phyloP scores from a whole-genome alignment of 78 protist species.

The Creolimax fragrantissima region DNA sequence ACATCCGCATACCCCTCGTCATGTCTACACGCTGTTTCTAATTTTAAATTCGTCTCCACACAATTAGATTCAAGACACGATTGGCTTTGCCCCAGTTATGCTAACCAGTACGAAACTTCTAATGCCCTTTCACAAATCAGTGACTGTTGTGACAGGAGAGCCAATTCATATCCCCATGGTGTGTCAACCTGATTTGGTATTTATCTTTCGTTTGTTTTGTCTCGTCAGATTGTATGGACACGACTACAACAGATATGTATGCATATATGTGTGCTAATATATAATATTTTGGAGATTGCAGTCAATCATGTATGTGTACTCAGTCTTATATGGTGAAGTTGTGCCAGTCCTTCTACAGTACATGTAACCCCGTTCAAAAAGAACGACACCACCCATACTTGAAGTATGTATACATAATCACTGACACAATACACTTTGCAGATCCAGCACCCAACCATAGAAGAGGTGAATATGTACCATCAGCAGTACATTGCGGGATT shows the following conservation, averaged over 20 bases:
- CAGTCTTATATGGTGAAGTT: too few species aligned
- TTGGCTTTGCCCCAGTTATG: not conserved
- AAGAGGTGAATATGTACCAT: not conserved
- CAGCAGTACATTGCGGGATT: conserved; percentile 7
- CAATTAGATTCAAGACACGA: not conserved
- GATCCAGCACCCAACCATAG: not conserved
- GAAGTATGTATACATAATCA: too few species aligned
- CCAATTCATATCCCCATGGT: not conserved
- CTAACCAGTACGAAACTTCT: not conserved
- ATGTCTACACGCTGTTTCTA: not conserved
- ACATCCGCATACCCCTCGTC: not conserved
- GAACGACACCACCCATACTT: too few species aligned
- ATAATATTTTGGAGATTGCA: too few species aligned
- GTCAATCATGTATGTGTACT: too few species aligned
- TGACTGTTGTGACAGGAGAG: not conserved
- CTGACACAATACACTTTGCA: not conserved
- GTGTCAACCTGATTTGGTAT: not conserved
- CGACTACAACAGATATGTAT: not conserved
- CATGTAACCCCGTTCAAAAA: too few species aligned
- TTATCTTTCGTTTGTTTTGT: not conserved
- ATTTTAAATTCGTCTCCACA: not conserved
- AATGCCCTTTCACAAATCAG: not conserved
- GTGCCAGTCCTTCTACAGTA: too few species aligned
- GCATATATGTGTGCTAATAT: not conserved
- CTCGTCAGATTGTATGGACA: not conserved